Percentiles rank a stretch among this genome's conserved stretches.
phyloP scores from a whole-genome alignment of 805 yeast genomes.

The Priceomyces castillae region DNA sequence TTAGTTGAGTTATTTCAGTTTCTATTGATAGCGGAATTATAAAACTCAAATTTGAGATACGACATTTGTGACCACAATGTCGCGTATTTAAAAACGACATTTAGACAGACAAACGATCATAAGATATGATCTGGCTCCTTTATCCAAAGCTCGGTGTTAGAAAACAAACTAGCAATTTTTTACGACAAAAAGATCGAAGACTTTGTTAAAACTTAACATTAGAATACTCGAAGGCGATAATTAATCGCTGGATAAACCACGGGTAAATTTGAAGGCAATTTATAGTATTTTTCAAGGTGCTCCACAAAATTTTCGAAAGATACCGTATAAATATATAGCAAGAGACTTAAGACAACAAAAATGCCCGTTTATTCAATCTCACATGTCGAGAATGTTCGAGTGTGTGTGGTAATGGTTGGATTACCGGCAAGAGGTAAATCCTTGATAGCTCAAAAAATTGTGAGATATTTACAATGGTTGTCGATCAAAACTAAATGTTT shows the following conservation, averaged over 20 bases:
- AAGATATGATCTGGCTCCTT: neutral
- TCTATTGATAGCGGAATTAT: no score
- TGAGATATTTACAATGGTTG: conserved; percentile 89
- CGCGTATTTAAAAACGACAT: neutral
- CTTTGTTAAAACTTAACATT: neutral
- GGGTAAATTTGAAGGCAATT: neutral
- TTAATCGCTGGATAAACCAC: neutral
- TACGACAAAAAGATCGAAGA: neutral
- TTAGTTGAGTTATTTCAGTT: no score
- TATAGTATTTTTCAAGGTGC: neutral
- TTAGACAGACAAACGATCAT: neutral
- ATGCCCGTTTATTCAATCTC: conserved; percentile 60
- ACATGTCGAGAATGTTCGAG: conserved; percentile 66
- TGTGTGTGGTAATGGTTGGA: conserved; percentile 88
- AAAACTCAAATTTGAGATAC: no score
- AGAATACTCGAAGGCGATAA: neutral
- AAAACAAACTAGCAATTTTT: neutral
- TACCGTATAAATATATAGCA: neutral
- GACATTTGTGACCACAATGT: neutral
- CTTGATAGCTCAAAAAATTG: conserved; percentile 90
- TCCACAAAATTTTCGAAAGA: neutral
- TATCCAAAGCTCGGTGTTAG: neutral
- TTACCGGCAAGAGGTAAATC: conserved; percentile 92
- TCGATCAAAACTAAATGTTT: conserved; percentile 83
- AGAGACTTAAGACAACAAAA: neutral